phyloP scores from a whole-genome alignment of 208 protist genomes.

The Endotrypanum monterogeii region DNA sequence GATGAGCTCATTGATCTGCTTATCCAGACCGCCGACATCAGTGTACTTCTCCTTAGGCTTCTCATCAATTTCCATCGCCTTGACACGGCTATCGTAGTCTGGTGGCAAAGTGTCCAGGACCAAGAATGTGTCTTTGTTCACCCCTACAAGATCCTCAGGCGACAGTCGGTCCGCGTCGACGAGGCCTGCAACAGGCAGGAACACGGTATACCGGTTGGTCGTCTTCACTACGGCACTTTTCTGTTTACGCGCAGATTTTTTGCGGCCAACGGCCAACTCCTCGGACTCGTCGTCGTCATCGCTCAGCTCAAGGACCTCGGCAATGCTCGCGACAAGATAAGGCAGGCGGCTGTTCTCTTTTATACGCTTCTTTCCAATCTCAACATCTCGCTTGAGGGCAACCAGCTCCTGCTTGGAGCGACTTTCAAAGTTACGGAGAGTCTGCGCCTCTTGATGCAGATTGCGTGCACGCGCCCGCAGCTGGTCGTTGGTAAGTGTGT shows the following conservation, averaged over 20 bases:
- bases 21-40: constrained; percentile 99
- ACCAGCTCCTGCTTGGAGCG: constrained; percentile 58
- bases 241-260: constrained; percentile 69
- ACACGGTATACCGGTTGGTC: constrained; percentile 98
- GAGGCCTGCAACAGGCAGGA: constrained; percentile 99
- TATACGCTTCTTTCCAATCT: constrained; percentile 68
- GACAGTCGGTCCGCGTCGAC: constrained; percentile 96
- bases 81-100: constrained; percentile 99
- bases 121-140: constrained; percentile 99
- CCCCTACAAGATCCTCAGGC: constrained; percentile 99
- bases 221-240: constrained; percentile 99
- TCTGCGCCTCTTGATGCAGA: constrained; percentile 74
- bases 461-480: constrained; percentile 50
- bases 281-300: constrained; percentile 79
- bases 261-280: constrained; percentile 68
- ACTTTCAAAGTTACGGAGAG: constrained; percentile 61
- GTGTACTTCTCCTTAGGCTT: constrained; percentile 99
- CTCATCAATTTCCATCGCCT: constrained; percentile 99
- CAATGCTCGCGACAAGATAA: constrained; percentile 87
- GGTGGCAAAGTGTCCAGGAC: constrained; percentile 99
- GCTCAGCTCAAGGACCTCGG: constrained; percentile 83
- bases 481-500: constrained; percentile 77
- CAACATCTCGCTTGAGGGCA: constrained; percentile 59
- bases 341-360: constrained; percentile 87
- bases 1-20: constrained; percentile 98